These are phyloP conservation scores for Hura crepitans DNA, from an alignment of 441 rosid species.

Conservation along the genomic window DNA sequence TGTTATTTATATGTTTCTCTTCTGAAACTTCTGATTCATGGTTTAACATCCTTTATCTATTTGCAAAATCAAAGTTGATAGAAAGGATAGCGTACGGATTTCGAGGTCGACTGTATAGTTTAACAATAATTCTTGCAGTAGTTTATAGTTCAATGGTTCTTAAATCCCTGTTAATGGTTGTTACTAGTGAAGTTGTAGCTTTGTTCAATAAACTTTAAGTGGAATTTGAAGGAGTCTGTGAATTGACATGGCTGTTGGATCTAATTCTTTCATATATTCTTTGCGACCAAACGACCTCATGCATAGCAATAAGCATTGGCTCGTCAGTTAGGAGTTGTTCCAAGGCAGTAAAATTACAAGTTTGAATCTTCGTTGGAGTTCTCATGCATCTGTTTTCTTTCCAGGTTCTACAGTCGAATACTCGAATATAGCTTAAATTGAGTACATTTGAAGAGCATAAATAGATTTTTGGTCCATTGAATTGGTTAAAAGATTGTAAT, in stretches of 20 bases:
- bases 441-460: conserved; percentile 20
- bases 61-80: background rate
- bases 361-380: background rate
- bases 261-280: background rate
- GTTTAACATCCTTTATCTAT: conserved; percentile 3
- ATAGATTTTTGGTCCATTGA: conserved; percentile 20
- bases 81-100: background rate
- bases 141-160: background rate
- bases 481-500: conserved; percentile 30
- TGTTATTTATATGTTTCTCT: background rate
- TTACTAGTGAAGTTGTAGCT: background rate
- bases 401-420: background rate
- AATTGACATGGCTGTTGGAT: conserved; percentile 7
- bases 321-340: no score
- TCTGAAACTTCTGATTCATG: background rate
- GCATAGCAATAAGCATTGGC: background rate
- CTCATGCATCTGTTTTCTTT: conserved; percentile 7
- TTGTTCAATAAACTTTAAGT: background rate
- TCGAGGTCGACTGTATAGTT: background rate
- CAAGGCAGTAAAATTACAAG: no score
- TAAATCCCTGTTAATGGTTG: background rate
- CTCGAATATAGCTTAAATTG: background rate
- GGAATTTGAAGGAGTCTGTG: background rate
- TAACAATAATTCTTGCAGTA: background rate
- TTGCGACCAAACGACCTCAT: background rate